phyloP scores from a whole-genome alignment of 1,284 basidiomycete genomes.

The Peniophora sp. region DNA sequence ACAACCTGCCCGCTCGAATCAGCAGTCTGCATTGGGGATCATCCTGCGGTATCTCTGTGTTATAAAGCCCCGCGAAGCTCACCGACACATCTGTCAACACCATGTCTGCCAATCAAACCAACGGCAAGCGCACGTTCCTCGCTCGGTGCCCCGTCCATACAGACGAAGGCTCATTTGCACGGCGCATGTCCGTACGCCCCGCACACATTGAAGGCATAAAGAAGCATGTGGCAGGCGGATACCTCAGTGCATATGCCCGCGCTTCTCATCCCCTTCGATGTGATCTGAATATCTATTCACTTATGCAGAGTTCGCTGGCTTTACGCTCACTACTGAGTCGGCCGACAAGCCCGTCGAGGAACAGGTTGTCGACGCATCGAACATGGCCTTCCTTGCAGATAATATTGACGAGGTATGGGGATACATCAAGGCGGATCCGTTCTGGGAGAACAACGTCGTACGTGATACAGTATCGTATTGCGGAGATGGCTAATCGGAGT shows the following conservation, averaged over 20 bases:
- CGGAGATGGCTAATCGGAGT: background rate
- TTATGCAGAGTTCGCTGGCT: constrained; percentile 1
- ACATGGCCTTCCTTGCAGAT: constrained; percentile 19
- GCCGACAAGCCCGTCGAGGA: background rate
- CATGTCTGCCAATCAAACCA: too few relatives aligned
- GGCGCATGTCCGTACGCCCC: background rate
- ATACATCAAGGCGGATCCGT: constrained; percentile 20
- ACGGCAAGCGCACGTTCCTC: background rate
- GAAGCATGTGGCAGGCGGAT: background rate
- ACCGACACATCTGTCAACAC: too few relatives aligned
- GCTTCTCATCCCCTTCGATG: background rate
- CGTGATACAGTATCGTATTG: constrained; percentile 1
- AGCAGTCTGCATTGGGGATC: too few relatives aligned
- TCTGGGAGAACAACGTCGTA: constrained; percentile 20
- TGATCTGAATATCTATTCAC: background rate
- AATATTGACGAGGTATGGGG: constrained; percentile 16
- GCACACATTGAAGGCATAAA: background rate
- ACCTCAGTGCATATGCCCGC: background rate
- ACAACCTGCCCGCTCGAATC: too few relatives aligned
- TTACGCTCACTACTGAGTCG: background rate
- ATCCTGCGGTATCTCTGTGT: too few relatives aligned
- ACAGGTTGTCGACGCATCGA: constrained; percentile 18
- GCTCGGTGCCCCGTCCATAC: constrained; percentile 1
- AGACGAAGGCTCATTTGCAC: background rate
- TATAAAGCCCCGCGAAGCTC: too few relatives aligned